phyloP scores from a whole-genome alignment of 2,329 filamentous ascomycete species.

The Fonsecaea pugnacius region DNA sequence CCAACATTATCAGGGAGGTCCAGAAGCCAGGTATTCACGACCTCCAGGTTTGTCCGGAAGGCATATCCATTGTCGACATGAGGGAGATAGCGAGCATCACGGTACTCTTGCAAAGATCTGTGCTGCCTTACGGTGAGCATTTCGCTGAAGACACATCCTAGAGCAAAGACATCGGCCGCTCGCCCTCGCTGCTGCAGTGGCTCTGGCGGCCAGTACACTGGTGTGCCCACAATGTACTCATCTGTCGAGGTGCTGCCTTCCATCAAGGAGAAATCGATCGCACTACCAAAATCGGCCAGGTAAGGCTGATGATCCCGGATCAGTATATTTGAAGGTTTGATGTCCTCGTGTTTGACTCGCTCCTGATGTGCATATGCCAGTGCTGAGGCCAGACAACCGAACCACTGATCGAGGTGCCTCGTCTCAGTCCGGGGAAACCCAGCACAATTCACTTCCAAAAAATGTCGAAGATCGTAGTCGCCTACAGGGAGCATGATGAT shows the following conservation, averaged over 20 bases:
- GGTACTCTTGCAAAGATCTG: conserved; percentile 1
- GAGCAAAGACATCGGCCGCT: conserved; percentile 5
- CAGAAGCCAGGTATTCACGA: background rate
- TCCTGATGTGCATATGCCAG: conserved; percentile 5
- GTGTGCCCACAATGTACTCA: conserved; percentile 5
- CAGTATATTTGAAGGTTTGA: conserved; percentile 13
- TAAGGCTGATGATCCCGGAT: conserved; percentile 8
- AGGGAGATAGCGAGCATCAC: conserved; percentile 6
- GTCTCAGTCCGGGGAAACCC: conserved; percentile 5
- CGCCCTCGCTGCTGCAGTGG: conserved; percentile 3
- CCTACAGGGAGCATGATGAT: conserved; percentile 8
- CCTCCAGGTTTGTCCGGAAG: background rate
- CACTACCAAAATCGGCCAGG: conserved; percentile 8
- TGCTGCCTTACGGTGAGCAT: conserved; percentile 6
- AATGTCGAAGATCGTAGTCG: conserved; percentile 9
- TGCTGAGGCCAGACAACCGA: conserved; percentile 5
- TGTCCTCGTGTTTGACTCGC: conserved; percentile 9
- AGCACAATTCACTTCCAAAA: conserved; percentile 7
- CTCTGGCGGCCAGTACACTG: conserved; percentile 10
- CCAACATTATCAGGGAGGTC: background rate
- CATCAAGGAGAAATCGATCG: conserved; percentile 6
- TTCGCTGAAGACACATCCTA: conserved; percentile 10
- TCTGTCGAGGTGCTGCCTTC: conserved; percentile 8
- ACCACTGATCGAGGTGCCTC: conserved; percentile 4
- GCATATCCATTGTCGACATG: conserved; percentile 4